Base-by-base conservation (phyloP, 768 basidiomycete species). In the Megacollybia marginata region DNA sequence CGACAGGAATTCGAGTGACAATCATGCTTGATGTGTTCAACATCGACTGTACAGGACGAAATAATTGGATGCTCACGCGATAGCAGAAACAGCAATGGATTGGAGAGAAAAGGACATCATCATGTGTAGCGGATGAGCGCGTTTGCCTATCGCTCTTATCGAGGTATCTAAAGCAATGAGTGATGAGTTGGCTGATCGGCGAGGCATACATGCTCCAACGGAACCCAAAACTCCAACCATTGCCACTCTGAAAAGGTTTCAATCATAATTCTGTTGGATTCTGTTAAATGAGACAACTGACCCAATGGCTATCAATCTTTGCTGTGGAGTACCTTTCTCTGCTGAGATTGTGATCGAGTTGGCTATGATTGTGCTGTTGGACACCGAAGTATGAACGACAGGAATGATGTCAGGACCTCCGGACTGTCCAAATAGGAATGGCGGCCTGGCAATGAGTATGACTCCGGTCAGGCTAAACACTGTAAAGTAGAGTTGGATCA, bases 391-490 rank as follows among this genome's bases (percentile, higher is more conserved):
- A 16, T 43, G 32, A 28, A 19, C 13, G 10, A 48, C 32, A 20
- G 42, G 44, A 11, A 38, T 8, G n/a, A 38, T 8, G n/a, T 15
- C 19, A 8, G 36, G 2, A n/a, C 11, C 34, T 15, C 28, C n/a
- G n/a, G 52, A 45, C 48, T 53, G 49, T 3, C 83, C 85, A 56
- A 96, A 94, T 7, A 96, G 56, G 47, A 82, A 80, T 1, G 74
- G 67, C 0, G 92, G 92, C 33, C 88, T 73, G 10, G 91, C 88
- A 46, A 96, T 90, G 8, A 92, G 70, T 12, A 93, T 62, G 9
- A 92, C 89, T 0, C 92, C 92, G 9, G 76, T 40, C 32, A 94
- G 71, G 62, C 88, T 85, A 44, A 76, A 72, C 8, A 85, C 79
- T 78, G 57, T 6, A 16, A 28, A 6, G 23, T 6, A 28, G 23